phyloP scores from a whole-genome alignment of 306 rosid species.

The Sesbania bispinosa region DNA sequence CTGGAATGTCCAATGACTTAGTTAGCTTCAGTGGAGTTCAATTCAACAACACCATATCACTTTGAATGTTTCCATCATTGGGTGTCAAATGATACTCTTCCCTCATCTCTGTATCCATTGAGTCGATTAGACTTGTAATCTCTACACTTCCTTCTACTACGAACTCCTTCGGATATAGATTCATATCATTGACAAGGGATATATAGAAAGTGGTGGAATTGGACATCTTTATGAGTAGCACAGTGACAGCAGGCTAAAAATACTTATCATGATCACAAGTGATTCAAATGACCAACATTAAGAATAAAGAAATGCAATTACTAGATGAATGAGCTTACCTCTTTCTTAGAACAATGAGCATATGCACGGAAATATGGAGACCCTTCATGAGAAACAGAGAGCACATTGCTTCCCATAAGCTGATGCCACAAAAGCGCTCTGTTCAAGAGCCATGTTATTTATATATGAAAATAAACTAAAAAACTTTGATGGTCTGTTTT shows the following conservation, averaged over 20 bases:
- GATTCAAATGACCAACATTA: background rate
- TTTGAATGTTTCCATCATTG: constrained; percentile 42
- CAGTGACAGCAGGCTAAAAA: constrained; percentile 42
- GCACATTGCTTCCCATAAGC: constrained; percentile 53
- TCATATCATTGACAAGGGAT: constrained; percentile 24
- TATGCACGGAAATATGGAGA: constrained; percentile 42
- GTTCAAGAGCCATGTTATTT: background rate
- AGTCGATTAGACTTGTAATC: too few species aligned
- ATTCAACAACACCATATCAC: constrained; percentile 41
- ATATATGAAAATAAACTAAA: too few species aligned
- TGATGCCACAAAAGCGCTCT: constrained; percentile 54
- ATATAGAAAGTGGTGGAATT: constrained; percentile 41
- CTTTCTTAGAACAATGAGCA: too few species aligned
- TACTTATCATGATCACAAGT: too few species aligned
- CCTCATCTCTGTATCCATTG: background rate
- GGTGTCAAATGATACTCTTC: constrained; percentile 70
- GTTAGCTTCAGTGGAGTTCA: constrained; percentile 48
- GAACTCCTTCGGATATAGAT: background rate
- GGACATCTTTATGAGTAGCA: constrained; percentile 55
- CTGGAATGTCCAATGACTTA: constrained; percentile 34
- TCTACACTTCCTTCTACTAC: too few species aligned
- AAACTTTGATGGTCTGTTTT: constrained; percentile 13
- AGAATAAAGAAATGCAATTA: too few species aligned
- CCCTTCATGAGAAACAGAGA: constrained; percentile 29
- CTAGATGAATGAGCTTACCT: constrained; percentile 30